Conservation (phyloP, 2,329 filamentous ascomycete genomes). For the Sporothrix pallida region DNA sequence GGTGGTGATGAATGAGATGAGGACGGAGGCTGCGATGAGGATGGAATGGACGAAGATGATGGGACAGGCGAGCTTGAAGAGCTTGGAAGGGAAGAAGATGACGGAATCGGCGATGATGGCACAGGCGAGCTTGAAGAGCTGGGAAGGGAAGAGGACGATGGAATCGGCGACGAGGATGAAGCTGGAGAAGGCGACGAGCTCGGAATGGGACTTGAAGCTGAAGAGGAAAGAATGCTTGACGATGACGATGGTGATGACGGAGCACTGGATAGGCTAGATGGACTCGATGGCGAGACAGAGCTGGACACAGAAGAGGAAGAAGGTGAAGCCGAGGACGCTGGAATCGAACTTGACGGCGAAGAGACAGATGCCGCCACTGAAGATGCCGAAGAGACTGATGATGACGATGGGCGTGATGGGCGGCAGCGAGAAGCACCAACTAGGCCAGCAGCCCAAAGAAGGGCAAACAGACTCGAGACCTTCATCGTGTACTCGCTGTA, state of each 20-base stretch:
- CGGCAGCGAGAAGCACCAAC: not conserved
- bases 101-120: not conserved
- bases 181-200: constrained; percentile 1
- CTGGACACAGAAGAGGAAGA: too few relatives aligned
- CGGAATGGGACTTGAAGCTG: not conserved
- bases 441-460: not conserved
- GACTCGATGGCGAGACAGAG: too few relatives aligned
- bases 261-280: too few relatives aligned
- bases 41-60: too few relatives aligned
- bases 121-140: too few relatives aligned
- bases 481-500: not conserved
- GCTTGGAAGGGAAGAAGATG: not conserved
- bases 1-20: too few relatives aligned
- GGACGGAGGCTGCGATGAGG: too few relatives aligned
- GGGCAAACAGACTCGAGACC: not conserved
- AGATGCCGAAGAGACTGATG: not conserved
- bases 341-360: too few relatives aligned
- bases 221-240: too few relatives aligned
- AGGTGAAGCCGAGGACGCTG: too few relatives aligned
- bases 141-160: not conserved
- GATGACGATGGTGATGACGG: too few relatives aligned
- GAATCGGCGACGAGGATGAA: not conserved
- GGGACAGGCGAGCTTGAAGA: too few relatives aligned
- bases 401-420: not conserved
- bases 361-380: not conserved